Evolutionary conservation across 345 rosid species (phyloP), one percentile per base, ranked within the genome.

Genomic region (Melaleuca alternifolia): DNA sequence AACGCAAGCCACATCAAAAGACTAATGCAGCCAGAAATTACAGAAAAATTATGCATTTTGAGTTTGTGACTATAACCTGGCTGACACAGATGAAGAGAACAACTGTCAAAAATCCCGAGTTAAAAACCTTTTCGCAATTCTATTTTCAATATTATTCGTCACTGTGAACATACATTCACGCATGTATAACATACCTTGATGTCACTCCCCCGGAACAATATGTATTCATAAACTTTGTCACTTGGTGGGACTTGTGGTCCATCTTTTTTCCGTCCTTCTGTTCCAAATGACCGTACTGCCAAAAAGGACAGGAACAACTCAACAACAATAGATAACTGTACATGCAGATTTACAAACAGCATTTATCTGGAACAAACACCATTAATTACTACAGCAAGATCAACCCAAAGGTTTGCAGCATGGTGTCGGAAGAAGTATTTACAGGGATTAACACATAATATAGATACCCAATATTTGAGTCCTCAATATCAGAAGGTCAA

Each of bases 191-290:
- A 20, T 92, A 94, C 97, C 97, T 94, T 95, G 85, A 95, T 95
- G 86, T 95, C 96, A 86, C 94, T 94, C 88, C 96, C 97, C 28
- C 97, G 93, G 87, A 95, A 95, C 88, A 95, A 89, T 83, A 95
- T 94, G 90, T 94, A 95, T 88, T 95, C 97, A 82, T 95, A 95
- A 88, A 95, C 91, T 88, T 92, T 95, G 85, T 95, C 97, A 82
- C 95, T 92, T 41, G 94, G 91, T 0, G 92, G 96, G 85, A 95
- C 91, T 88, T 94, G 97, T 10, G 95, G 94, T 51, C 96, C 96
- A 85, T 95, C 97, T 50, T 94, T 93, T 88, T 94, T 94, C 84
- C 97, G 92, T 85, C 95, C 97, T 89, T 95, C 96, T 6, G 97
- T 95, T 89, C 97, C 97, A 90, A 92, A 93, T 12, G 97, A 94